Evolutionary conservation across 148 eudicot genomes (phyloP), one percentile per base, ranked within the genome.

Genomic region (Mesembryanthemum crystallinum): DNA sequence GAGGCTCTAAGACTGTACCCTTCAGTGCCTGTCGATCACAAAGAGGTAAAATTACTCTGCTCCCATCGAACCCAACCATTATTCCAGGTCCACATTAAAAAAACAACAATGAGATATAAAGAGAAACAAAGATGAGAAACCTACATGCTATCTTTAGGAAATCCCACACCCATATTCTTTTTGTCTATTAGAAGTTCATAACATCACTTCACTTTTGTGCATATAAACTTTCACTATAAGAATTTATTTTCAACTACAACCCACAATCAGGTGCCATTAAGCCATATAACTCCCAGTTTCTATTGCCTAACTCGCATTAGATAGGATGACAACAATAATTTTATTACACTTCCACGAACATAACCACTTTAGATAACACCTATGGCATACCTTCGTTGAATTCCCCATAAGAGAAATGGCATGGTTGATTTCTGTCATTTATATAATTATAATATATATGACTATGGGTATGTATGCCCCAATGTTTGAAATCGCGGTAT

Each of bases 11-110:
- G 98, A 72, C 78, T 95, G 68, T 92, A 95, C 76, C 98, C 98
- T 78, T 92, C 98, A 29, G 98, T 95, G 23, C 98, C 98, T 0
- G 91, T 95, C 20, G 97, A 95, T 77, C 98, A 95, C 78, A 95
- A 95, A 67, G 94, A 95, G 97, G 98, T 95, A 88, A 82, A 18
- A 37, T 23, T 37, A 14, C 45, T 73, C 58, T 45, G 42, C 35
- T 47, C 25, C 24, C 52, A 28, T 8, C n/a, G 15, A 65, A 39
- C 51, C 69, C 62, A 75, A 33, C 32, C 60, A 43, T 42, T 35
- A 0, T 60, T 24, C 66, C 52, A 37, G 30, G 11, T 37, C 37
- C 30, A 37, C 0, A 18, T 9, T 11, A 20, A 5, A 32, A 29
- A 27, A 17, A n/a, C 33, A 30, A 20, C 2, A 2, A 23, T 64